A percentile compares a stretch with the other conserved stretches of the same genome.
These are phyloP conservation scores for Lactuca sativa DNA, from an alignment of 129 eudicot genomes.

Conservation along the genomic window DNA sequence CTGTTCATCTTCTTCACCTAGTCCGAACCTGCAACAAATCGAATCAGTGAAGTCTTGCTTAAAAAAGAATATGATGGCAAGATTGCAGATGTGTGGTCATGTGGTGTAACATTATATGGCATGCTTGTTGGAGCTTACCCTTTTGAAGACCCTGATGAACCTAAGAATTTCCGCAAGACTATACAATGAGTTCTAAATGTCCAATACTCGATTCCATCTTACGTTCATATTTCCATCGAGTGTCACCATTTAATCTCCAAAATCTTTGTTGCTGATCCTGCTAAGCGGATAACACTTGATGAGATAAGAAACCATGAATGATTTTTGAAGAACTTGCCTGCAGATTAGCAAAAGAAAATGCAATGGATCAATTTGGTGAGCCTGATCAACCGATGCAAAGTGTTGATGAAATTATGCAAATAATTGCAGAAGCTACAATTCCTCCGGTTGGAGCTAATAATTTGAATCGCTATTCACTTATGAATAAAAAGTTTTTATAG, in stretches of 20 bases:
- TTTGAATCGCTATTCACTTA: too few relatives aligned
- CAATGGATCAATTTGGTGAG: too few relatives aligned
- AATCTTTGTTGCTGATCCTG: slow-evolving; percentile 86
- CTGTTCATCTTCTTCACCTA: too few relatives aligned
- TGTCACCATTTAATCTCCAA: slow-evolving; percentile 84
- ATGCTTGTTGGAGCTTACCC: slow-evolving; percentile 98
- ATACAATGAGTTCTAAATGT: slow-evolving; percentile 87
- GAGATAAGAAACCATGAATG: slow-evolving; percentile 86
- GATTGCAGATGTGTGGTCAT: slow-evolving; percentile 71
- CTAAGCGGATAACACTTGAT: slow-evolving; percentile 79
- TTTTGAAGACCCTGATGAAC: slow-evolving; percentile 68
- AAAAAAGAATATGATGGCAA: too few relatives aligned
- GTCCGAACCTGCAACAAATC: too few relatives aligned
- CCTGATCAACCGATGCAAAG: too few relatives aligned
- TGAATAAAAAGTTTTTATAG: too few relatives aligned
- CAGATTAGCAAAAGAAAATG: slow-evolving; percentile 28
- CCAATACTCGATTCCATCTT: slow-evolving; percentile 84
- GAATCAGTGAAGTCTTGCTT: too few relatives aligned
- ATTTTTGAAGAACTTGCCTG: slow-evolving; percentile 81
- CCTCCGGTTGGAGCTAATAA: too few relatives aligned
- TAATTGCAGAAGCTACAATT: too few relatives aligned
- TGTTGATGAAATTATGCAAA: too few relatives aligned
- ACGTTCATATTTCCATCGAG: slow-evolving; percentile 84
- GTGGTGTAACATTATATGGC: slow-evolving; percentile 93
- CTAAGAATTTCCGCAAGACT: slow-evolving; percentile 59